Percentiles rank a stretch among this genome's conserved stretches.
phyloP scores from a whole-genome alignment of 1,284 basidiomycete genomes.

The Vanrija sp. region DNA sequence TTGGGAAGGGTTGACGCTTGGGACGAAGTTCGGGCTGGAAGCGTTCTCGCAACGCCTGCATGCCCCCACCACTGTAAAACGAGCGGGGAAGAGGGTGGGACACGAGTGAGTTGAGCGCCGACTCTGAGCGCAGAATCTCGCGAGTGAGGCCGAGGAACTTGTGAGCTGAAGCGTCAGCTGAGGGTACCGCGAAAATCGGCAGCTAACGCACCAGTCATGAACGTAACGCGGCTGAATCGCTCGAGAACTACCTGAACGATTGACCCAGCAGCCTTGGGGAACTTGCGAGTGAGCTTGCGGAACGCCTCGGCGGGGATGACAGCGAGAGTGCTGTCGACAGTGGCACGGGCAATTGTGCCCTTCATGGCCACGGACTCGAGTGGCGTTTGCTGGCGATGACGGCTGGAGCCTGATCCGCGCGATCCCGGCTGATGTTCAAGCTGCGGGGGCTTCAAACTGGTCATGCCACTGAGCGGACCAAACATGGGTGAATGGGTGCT shows the following conservation, averaged over 20 bases:
- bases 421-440: background rate
- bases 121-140: conserved; percentile 93
- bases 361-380: conserved; percentile 20
- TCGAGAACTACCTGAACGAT: conserved; percentile 72
- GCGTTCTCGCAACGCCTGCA: conserved; percentile 80
- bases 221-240: conserved; percentile 92
- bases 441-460: background rate
- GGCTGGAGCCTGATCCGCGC: background rate
- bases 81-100: conserved; percentile 85
- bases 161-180: conserved; percentile 60
- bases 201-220: conserved; percentile 55
- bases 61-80: conserved; percentile 92
- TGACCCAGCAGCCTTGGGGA: conserved; percentile 92
- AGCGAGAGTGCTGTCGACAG: conserved; percentile 91
- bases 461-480: background rate
- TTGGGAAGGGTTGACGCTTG: conserved; percentile 7
- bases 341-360: conserved; percentile 74
- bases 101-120: conserved; percentile 92
- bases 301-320: conserved; percentile 99
- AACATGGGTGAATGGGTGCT: background rate
- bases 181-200: conserved; percentile 42
- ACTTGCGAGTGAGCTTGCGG: conserved; percentile 73
- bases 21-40: conserved; percentile 52
- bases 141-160: conserved; percentile 92
- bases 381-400: background rate